phyloP scores from a whole-genome alignment of 805 yeast genomes.

The Wickerhamia fluorescens region DNA sequence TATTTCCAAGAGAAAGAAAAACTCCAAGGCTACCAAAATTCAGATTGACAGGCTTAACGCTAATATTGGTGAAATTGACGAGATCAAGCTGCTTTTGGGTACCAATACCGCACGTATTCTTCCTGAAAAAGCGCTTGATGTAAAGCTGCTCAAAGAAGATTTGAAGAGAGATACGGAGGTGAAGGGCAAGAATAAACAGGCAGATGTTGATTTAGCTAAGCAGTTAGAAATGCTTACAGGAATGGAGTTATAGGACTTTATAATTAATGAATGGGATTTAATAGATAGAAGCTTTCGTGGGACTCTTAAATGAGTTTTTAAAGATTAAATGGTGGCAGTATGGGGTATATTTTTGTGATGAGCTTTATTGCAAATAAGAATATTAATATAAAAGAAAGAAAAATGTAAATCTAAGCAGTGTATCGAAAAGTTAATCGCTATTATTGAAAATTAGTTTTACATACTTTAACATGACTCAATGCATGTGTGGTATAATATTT shows the following conservation, averaged over 20 bases:
- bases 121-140: conserved; percentile 25
- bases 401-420: no score
- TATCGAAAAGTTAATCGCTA: no score
- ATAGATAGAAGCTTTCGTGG: no score
- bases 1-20: no score
- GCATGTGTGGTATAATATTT: no score
- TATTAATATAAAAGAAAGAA: no score
- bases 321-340: neutral
- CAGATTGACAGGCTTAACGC: conserved; percentile 26
- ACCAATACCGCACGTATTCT: conserved; percentile 6
- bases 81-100: conserved; percentile 11
- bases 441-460: no score
- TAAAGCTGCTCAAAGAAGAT: conserved; percentile 29
- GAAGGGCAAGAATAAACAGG: conserved; percentile 19
- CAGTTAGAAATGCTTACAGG: conserved; percentile 45
- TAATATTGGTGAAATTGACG: conserved; percentile 17
- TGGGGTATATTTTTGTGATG: neutral
- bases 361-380: no score
- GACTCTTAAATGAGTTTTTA: no score
- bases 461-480: no score
- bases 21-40: conserved; percentile 6
- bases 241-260: conserved; percentile 21
- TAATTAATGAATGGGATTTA: no score
- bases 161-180: conserved; percentile 30
- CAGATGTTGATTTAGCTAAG: conserved; percentile 35